Percentiles rank a stretch among this genome's conserved stretches.
Conservation (phyloP, 2,329 filamentous ascomycete genomes). For the Clonostachys sp. region DNA sequence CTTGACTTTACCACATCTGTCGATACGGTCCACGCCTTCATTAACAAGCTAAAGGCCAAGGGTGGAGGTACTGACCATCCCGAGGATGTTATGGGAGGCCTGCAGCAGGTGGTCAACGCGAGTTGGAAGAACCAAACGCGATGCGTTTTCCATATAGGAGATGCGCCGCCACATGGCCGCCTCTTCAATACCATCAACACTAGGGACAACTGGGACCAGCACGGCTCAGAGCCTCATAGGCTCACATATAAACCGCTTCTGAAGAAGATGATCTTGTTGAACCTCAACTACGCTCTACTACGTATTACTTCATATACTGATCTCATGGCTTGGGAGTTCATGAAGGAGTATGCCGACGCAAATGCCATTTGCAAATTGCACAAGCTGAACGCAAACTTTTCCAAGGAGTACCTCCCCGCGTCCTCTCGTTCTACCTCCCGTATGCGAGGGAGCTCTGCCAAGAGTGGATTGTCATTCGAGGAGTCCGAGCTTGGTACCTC, state of each 20-base stretch:
- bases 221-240: not conserved
- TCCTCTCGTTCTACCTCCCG: no score
- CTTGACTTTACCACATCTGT: not conserved
- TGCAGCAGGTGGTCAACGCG: conserved; percentile 19
- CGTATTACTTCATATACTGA: not conserved
- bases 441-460: not conserved
- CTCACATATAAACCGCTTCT: not conserved
- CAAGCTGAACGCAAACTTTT: no score
- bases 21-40: not conserved
- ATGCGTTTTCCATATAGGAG: conserved; percentile 10
- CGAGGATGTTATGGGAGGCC: conserved; percentile 27
- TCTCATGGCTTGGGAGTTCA: not conserved
- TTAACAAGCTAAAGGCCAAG: not conserved
- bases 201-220: no score
- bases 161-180: conserved; percentile 6
- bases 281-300: not conserved
- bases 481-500: conserved; percentile 15
- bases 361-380: not conserved
- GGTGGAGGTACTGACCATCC: conserved; percentile 20
- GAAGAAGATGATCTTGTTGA: not conserved
- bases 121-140: conserved; percentile 25
- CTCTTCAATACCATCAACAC: not conserved
- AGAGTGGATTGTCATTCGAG: conserved; percentile 9
- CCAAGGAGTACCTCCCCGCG: no score
- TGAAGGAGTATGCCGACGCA: not conserved